Percentiles rank a stretch among this genome's conserved stretches.
phyloP scores from a whole-genome alignment of 352 stramenopile genomes.

The Globisporangium takayamanum region DNA sequence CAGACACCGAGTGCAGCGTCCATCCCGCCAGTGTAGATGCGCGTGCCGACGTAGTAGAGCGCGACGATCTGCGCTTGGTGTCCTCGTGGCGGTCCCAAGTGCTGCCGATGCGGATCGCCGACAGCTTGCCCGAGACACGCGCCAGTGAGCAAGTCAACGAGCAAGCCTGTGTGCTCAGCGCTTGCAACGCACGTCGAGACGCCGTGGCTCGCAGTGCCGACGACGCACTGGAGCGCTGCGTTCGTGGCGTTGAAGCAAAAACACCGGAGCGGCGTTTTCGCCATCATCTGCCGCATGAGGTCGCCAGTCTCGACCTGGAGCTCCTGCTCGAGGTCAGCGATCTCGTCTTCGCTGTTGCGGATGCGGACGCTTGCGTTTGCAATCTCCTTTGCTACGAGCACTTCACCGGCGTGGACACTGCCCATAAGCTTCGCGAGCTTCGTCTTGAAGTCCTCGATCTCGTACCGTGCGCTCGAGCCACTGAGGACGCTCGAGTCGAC shows the following conservation, averaged over 20 bases:
- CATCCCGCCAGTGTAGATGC: slow-evolving; percentile 67
- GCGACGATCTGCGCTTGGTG: slow-evolving; percentile 67
- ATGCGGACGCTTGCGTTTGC: slow-evolving; percentile 58
- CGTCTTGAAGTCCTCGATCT: slow-evolving; percentile 72
- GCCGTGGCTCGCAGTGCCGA: slow-evolving; percentile 63
- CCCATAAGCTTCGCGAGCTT: slow-evolving; percentile 69
- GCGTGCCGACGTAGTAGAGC: slow-evolving; percentile 46
- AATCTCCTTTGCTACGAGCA: slow-evolving; percentile 52
- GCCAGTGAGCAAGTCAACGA: slow-evolving; percentile 66
- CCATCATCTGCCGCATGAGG: slow-evolving; percentile 65
- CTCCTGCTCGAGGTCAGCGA: slow-evolving; percentile 61
- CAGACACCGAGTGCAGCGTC: slow-evolving; percentile 62
- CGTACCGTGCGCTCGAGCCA: slow-evolving; percentile 49
- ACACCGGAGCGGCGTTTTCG: slow-evolving; percentile 58
- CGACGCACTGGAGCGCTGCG: slow-evolving; percentile 60
- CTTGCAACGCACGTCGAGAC: slow-evolving; percentile 53
- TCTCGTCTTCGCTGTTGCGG: slow-evolving; percentile 58
- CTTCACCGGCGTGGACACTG: slow-evolving; percentile 45
- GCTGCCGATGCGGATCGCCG: slow-evolving; percentile 50
- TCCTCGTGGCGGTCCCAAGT: slow-evolving; percentile 51
- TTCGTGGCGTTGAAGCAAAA: slow-evolving; percentile 74
- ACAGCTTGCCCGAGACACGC: slow-evolving; percentile 59
- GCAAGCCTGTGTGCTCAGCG: slow-evolving; percentile 32
- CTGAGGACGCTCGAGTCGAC: slow-evolving; percentile 66
- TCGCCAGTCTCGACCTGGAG: slow-evolving; percentile 56